phyloP scores from a whole-genome alignment of 495 filamentous ascomycete genomes.

The Hyaloscypha hepaticicola region DNA sequence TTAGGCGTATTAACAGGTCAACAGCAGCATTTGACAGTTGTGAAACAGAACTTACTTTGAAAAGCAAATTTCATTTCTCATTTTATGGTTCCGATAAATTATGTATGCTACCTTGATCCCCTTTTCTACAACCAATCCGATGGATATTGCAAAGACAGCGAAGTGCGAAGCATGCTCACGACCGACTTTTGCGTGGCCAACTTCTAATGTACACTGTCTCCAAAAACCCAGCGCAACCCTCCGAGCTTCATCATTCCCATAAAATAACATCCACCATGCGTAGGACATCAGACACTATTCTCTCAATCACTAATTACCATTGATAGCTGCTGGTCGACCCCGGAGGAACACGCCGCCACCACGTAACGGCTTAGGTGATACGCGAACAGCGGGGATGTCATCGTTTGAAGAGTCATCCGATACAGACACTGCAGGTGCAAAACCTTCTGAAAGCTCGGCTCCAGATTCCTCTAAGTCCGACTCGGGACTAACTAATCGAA shows the following conservation, averaged over 20 bases:
- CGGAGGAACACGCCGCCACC: slow-evolving; percentile 7
- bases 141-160: no score
- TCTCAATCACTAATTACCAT: not conserved
- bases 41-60: not conserved
- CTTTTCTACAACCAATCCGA: no score
- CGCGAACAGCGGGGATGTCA: slow-evolving; percentile 25
- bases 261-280: no score
- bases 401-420: slow-evolving; percentile 16
- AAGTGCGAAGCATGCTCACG: no score
- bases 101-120: no score
- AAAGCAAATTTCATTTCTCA: no score
- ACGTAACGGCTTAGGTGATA: slow-evolving; percentile 7
- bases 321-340: not conserved
- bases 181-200: not conserved
- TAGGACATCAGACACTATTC: not conserved
- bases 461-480: slow-evolving; percentile 18
- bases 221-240: not conserved
- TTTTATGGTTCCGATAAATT: no score
- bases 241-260: no score
- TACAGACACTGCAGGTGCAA: slow-evolving; percentile 3
- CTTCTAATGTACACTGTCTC: not conserved
- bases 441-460: slow-evolving; percentile 4
- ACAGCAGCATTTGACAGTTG: not conserved
- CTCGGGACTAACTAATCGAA: slow-evolving; percentile 24
- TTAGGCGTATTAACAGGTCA: not conserved